A percentile compares a stretch with the other conserved stretches of the same genome.
phyloP scores from a whole-genome alignment of 1,284 basidiomycete species.

The Malassezia sympodialis region DNA sequence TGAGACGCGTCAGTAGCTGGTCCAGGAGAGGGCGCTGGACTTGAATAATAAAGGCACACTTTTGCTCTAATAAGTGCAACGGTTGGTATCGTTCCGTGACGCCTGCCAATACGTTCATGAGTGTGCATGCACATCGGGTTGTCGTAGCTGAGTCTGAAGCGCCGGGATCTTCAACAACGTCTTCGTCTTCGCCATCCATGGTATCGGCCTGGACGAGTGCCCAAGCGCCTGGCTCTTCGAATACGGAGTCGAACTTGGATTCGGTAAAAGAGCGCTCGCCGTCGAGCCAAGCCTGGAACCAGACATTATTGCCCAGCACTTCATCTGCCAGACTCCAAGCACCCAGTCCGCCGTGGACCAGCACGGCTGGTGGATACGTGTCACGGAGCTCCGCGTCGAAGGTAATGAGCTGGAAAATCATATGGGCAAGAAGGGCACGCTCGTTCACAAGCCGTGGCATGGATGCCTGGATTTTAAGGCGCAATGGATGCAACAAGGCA shows the following conservation, averaged over 20 bases:
- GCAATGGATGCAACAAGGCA: slow-evolving; percentile 26
- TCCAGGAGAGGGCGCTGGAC: slow-evolving; percentile 78
- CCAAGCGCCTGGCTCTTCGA: slow-evolving; percentile 75
- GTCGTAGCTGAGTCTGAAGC: slow-evolving; percentile 15
- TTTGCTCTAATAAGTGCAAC: slow-evolving; percentile 66
- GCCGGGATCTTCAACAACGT: background rate
- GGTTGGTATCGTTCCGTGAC: slow-evolving; percentile 72
- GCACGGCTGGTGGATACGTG: slow-evolving; percentile 38
- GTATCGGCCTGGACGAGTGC: slow-evolving; percentile 60
- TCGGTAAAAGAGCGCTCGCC: slow-evolving; percentile 58
- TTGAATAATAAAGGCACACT: slow-evolving; percentile 67
- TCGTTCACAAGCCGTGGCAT: slow-evolving; percentile 65
- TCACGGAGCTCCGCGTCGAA: slow-evolving; percentile 66
- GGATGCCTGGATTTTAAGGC: slow-evolving; percentile 31
- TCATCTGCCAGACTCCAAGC: slow-evolving; percentile 54
- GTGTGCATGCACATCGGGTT: slow-evolving; percentile 27
- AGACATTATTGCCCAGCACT: slow-evolving; percentile 69
- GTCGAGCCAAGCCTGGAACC: slow-evolving; percentile 77
- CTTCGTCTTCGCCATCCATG: slow-evolving; percentile 53
- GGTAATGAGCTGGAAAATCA: slow-evolving; percentile 76
- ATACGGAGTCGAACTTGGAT: slow-evolving; percentile 69
- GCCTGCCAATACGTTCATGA: slow-evolving; percentile 28
- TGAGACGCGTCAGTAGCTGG: slow-evolving; percentile 65
- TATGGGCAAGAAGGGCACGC: slow-evolving; percentile 81
- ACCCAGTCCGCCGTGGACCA: slow-evolving; percentile 23